A percentile compares a stretch with the other conserved stretches of the same genome.
These are phyloP conservation scores for Datura wrightii DNA, from an alignment of 257 asterid genomes.

Conservation along the genomic window DNA sequence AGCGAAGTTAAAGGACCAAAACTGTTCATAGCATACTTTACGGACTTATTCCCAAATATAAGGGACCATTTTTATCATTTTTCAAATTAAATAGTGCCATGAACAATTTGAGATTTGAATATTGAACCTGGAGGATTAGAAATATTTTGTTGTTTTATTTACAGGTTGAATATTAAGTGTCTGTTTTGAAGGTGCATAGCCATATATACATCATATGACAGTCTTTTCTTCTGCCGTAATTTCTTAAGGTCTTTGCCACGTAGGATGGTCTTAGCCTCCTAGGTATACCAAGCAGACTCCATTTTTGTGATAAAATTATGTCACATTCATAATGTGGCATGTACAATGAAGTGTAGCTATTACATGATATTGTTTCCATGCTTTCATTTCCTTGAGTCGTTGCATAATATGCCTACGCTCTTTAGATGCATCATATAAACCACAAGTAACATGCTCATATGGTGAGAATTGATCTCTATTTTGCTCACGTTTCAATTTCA, in stretches of 20 bases:
- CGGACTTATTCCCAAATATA: neutral
- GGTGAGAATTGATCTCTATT: constrained; percentile 9
- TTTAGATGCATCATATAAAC: constrained; percentile 1
- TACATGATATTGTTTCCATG: constrained; percentile 1
- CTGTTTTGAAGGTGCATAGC: neutral
- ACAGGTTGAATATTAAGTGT: neutral
- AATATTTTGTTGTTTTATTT: constrained; percentile 12
- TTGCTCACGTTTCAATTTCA: neutral
- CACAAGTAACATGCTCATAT: neutral
- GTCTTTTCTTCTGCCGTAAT: constrained; percentile 11
- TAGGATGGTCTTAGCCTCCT: constrained; percentile 20
- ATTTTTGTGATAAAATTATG: constrained; percentile 5
- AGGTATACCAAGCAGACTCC: neutral
- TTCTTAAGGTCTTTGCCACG: constrained; percentile 15
- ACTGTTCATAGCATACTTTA: neutral
- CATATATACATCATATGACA: neutral
- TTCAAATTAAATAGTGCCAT: neutral
- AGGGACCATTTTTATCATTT: neutral
- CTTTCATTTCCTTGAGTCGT: neutral
- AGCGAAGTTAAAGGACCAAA: neutral
- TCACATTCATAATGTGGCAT: neutral
- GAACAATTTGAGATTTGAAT: constrained; percentile 22
- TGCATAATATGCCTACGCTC: neutral
- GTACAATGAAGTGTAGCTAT: constrained; percentile 1
- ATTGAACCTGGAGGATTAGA: constrained; percentile 9